Evolutionary conservation across 2,329 filamentous ascomycete species (phyloP), one percentile per base, ranked within the genome.

Genomic region (Zasmidium citrigriseum): DNA sequence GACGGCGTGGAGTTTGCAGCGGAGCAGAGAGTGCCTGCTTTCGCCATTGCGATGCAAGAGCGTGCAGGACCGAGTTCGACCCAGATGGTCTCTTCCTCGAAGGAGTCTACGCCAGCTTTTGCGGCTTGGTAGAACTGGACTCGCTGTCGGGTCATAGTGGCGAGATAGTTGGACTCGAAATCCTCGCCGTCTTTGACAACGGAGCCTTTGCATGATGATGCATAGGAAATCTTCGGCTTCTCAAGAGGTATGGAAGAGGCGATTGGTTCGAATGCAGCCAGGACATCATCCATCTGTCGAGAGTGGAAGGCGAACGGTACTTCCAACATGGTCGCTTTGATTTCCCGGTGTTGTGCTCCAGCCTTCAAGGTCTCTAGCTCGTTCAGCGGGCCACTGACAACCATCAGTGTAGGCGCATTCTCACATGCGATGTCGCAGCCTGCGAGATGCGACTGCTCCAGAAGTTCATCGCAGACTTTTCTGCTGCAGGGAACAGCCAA

Each of bases 231-330:
- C 10, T 38, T 60, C 1, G 72, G 71, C 18, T 64, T 59, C 2
- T 55, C 29, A 57, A 68, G 71, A 9, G 34, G 55, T 2, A 68
- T 66, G 20, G 55, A 57, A 2, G 10, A 3, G 3, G 60, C 60
- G 12, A 46, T 10, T 9, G 14, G 38, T 38, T 66, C 52, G 46
- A 72, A 68, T 5, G 57, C 52, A 1, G 64, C 61, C 16, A 72
- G 52, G 21, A 73, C 67, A 0, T 68, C 64, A 44, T 72, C 66
- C 11, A 67, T 63, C 54, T 74, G 72, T 11, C 61, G 53, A 16
- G 71, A 68, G 61, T 74, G 72, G 55, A 70, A 73, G 14, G 69
- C 70, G 51, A 57, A 71, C 1, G 69, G 60, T 2, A 70, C 58
- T 20, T 65, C 52, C 3, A 71, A 58, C 21, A 58, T 46, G 20